Base-by-base conservation (phyloP, 176 grass and related monocot species). In the Echinochloa phyllopogon region DNA sequence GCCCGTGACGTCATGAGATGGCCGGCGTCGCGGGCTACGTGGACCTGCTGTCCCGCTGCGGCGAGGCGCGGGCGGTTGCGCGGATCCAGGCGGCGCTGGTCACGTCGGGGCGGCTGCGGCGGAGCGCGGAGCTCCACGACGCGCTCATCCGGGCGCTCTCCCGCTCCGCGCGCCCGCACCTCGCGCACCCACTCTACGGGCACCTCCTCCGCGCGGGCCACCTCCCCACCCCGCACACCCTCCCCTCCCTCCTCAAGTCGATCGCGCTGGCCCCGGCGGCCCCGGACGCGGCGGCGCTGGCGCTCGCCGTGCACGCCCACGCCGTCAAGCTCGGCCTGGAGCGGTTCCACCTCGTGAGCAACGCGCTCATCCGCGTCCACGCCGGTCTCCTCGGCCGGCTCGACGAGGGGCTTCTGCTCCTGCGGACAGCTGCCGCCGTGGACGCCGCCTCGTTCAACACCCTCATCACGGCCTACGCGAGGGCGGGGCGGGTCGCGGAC, bases 361-460 rank as follows among this genome's bases (percentile, higher is more conserved):
- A 92, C 67, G 74, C 86, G 57, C 83, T 92, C 67, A 88, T 89
- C 83, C 90, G 79, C 78, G 74, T 89, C 73, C 83, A 92, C 36
- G 83, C 79, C 13, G 65, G 49, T 2, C 59, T 89, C 50, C 70
- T 82, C 74, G 72, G 36, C 58, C 24, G 78, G 10, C 66, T 92
- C 4, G 45, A 29, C 58, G 83, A 88, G 20, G 86, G 74, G 41
- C 42, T 73, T 39, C 43, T 49, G 11, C 86, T 92, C 16, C 86
- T 92, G 14, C 78, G 75, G 23, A 74, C 67, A 4, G 80, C 86
- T 10, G n/a, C n/a, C n/a, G 44, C 58, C 0, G 58, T 69, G 12
- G 86, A 89, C 38, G 76, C 44, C 63, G 52, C 82, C n/a, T 74
- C 82, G 17, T 92, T 88, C 86, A 88, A 92, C 65, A 88, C 83